Evolutionary conservation across 495 filamentous ascomycete species (phyloP), one percentile per base, ranked within the genome.

Genomic region (Umbilicaria muhlenbergii): DNA sequence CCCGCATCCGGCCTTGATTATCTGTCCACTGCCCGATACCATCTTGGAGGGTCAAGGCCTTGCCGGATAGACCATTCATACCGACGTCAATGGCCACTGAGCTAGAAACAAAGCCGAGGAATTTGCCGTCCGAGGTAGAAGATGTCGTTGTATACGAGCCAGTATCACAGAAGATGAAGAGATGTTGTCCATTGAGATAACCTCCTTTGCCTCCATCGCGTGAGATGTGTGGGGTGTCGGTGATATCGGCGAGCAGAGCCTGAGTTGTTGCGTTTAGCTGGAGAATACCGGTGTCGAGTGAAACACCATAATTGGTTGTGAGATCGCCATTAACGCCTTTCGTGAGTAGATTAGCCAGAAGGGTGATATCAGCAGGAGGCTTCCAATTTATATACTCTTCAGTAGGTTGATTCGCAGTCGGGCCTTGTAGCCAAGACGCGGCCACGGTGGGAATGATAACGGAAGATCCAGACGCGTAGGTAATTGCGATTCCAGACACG

Each of bases 161-260:
- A 31, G 58, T 61, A 34, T 61, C 58, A 36, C 55, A 60, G 37
- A 61, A 61, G 14, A 61, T 16, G 41, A 61, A 61, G 1, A 61
- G 37, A 32, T 60, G 54, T 32, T 58, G 44, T 13, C 58, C 58
- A 37, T 60, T 56, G n/a, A 61, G 33, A 24, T 59, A 54, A 5
- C 58, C 58, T 3, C 58, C 58, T 46, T 54, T 54, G 17, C 58
- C 58, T 13, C 55, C 58, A 34, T 61, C 58, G 34, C 58, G 55
- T 11, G 58, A 61, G 7, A 61, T 32, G 44, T 54, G 58, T n/a
- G 58, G 58, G 3, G 33, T 41, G 11, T 43, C 42, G 12, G 34
- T 42, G 21, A 61, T 45, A 36, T 48, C 34, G 6, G 43, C 34
- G 3, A 60, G 44, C 8, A 36, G 31, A 28, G 45, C 41, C 32